phyloP scores from a whole-genome alignment of 2,329 filamentous ascomycete species.

The Xylaria sp. region DNA sequence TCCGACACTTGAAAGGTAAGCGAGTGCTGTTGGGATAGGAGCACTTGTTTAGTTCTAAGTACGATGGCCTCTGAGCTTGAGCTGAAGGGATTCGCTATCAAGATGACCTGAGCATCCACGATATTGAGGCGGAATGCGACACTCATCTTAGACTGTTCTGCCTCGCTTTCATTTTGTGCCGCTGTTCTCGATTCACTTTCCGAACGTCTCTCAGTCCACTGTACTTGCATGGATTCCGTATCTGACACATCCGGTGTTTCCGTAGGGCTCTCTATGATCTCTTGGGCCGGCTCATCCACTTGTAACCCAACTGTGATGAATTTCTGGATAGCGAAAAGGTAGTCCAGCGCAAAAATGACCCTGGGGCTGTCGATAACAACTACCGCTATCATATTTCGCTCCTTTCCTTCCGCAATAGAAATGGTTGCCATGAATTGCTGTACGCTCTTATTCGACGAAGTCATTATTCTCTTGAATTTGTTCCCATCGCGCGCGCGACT shows the following conservation, averaged over 20 bases:
- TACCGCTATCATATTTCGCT: conserved; percentile 87
- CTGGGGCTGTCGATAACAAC: conserved; percentile 94
- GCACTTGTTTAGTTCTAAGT: conserved; percentile 89
- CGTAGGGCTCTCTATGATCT: conserved; percentile 63
- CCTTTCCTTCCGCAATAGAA: conserved; percentile 86
- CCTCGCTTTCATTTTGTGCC: conserved; percentile 37
- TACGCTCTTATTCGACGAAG: conserved; percentile 90
- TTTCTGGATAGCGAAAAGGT: conserved; percentile 87
- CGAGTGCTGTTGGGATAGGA: conserved; percentile 93
- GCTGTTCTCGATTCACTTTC: conserved; percentile 44
- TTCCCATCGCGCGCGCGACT: conserved; percentile 90
- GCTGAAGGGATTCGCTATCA: conserved; percentile 93
- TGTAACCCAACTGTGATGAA: conserved; percentile 81
- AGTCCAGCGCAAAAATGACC: conserved; percentile 95
- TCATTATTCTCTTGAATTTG: conserved; percentile 98
- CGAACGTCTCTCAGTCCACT: conserved; percentile 54
- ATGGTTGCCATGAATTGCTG: conserved; percentile 99
- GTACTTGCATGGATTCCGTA: conserved; percentile 65
- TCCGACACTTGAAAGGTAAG: conserved; percentile 93
- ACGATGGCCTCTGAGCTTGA: conserved; percentile 95
- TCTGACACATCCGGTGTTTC: conserved; percentile 71
- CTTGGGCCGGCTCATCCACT: conserved; percentile 67
- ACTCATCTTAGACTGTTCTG: conserved; percentile 67
- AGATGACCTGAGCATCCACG: conserved; percentile 94
- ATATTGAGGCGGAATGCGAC: conserved; percentile 92